Base-by-base conservation (phyloP, 1,284 basidiomycete genomes). In the Cerioporus squamosus region DNA sequence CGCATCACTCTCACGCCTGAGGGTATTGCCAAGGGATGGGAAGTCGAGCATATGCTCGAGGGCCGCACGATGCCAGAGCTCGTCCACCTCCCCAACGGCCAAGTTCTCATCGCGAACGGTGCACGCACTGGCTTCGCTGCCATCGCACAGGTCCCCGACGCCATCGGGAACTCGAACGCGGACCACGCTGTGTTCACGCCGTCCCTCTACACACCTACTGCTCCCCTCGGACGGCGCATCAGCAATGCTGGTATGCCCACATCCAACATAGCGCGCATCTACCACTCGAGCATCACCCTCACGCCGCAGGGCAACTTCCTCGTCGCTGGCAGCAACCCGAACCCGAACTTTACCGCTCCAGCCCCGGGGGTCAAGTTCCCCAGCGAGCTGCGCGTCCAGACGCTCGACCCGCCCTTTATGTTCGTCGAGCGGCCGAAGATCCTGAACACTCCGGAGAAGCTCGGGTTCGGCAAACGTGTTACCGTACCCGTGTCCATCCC, bases 61-160 rank as follows among this genome's bases (percentile, higher is more conserved):
- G 44, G 24, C 3, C 67, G 81, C n/a, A 75, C 78, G 24, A 83
- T 85, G 81, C 76, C 77, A 4, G 79, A 81, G 65, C 72, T 79
- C 46, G 63, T 86, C 20, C 74, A 84, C 29, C 70, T 84, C 22
- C 84, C 85, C 0, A 81, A 81, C 61, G 84, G 83, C 2, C 74
- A 80, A 63, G 66, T 83, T 9, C 66, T 84, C 38, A 78, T 85
- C 59, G 72, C 77, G 45, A 83, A 83, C 65, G 83, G 80, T 26
- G 81, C 70, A 1, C 53, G 66, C 23, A 74, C 74, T 0, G 82
- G 82, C 15, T 77, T 78, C 63, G 81, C 81, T 9, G 82, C 82
- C 4, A 76, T 81, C 62, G 73, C 69, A 15, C 38, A 42, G 49
- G 49, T 42, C 39, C 49, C 38, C 4, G 49, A 51, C 59, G 50